Evolutionary conservation across 2,329 filamentous ascomycete genomes (phyloP), one percentile per base, ranked within the genome.

Genomic region (Boeremia lycopersici): DNA sequence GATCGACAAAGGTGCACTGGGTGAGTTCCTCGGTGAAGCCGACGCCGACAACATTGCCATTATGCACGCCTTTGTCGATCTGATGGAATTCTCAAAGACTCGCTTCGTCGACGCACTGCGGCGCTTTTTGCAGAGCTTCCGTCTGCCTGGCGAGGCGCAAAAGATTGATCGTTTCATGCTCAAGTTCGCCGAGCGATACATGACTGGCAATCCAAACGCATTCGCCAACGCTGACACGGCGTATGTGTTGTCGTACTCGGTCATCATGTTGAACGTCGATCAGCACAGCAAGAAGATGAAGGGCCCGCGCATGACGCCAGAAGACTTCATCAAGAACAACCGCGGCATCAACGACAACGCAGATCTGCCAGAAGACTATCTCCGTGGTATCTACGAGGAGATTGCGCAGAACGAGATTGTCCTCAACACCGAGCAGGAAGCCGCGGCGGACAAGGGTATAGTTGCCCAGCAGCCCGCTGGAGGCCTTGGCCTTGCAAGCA

Each of bases 91-190:
- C 65, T 84, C 86, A 9, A 93, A 93, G 74, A 91, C 88, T 50
- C 88, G 93, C 2, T 99, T 99, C 66, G 93, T 97, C 6, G 93
- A 97, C 74, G 89, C 95, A 12, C 79, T 99, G 25, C 87, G 95
- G 33, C 88, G 91, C 54, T 99, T 99, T 68, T 79, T 99, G 11
- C 95, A 99, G 74, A 90, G 91, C 26, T 99, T 99, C 80, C 89
- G 95, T 59, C 80, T 99, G 12, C 95, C 95, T 0, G 95, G 95
- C 57, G 95, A 99, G 76, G 93, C 93, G 0, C 95, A 99, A 73
- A 99, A 99, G 79, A 99, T 99, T 63, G 95, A 99, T 85, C 90
- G 95, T 42, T 96, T 98, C 77, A 98, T 99, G 95, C 80, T 99
- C 63, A 99, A 99, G 74, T 99, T 98, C 77, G 95, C 95, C 9